phyloP scores from a whole-genome alignment of 805 yeast species.

The Wickerhamiella slavikovae region DNA sequence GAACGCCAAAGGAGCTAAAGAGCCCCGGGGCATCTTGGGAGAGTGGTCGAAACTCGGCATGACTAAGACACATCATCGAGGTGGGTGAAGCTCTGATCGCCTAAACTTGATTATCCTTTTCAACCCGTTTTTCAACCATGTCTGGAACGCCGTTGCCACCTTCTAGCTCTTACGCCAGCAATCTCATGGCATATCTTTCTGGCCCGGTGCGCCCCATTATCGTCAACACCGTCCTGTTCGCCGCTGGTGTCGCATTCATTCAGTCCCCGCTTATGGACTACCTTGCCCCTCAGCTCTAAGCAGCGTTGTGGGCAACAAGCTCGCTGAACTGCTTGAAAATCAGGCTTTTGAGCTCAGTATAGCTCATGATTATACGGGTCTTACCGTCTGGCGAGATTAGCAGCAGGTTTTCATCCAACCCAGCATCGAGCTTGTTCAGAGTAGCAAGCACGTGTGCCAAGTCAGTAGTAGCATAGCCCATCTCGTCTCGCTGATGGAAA shows the following conservation, averaged over 20 bases:
- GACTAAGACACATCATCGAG: background rate
- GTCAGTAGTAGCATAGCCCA: slow-evolving; percentile 61
- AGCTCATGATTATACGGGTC: slow-evolving; percentile 66
- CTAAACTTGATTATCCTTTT: background rate
- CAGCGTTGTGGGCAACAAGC: slow-evolving; percentile 18
- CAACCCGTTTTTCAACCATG: background rate
- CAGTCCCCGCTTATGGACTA: slow-evolving; percentile 20
- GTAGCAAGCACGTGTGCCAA: slow-evolving; percentile 59
- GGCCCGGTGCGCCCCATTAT: slow-evolving; percentile 12
- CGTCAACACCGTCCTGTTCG: slow-evolving; percentile 12
- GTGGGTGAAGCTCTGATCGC: background rate
- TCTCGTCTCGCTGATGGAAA: slow-evolving; percentile 65
- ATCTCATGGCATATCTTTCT: slow-evolving; percentile 8
- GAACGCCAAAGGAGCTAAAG: background rate
- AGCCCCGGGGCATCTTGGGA: background rate
- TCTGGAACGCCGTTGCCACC: slow-evolving; percentile 1
- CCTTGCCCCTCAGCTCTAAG: slow-evolving; percentile 19
- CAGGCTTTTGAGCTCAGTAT: slow-evolving; percentile 52
- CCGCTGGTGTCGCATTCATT: slow-evolving; percentile 20
- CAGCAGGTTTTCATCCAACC: slow-evolving; percentile 63
- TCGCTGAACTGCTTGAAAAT: slow-evolving; percentile 49
- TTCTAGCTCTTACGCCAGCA: slow-evolving; percentile 4
- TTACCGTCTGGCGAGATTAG: slow-evolving; percentile 71
- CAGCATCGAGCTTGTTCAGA: slow-evolving; percentile 81
- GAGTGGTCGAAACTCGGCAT: background rate